A percentile compares a stretch with the other conserved stretches of the same genome.
phyloP scores from a whole-genome alignment of 202 grass and related monocot species.

The Zizania palustris region DNA sequence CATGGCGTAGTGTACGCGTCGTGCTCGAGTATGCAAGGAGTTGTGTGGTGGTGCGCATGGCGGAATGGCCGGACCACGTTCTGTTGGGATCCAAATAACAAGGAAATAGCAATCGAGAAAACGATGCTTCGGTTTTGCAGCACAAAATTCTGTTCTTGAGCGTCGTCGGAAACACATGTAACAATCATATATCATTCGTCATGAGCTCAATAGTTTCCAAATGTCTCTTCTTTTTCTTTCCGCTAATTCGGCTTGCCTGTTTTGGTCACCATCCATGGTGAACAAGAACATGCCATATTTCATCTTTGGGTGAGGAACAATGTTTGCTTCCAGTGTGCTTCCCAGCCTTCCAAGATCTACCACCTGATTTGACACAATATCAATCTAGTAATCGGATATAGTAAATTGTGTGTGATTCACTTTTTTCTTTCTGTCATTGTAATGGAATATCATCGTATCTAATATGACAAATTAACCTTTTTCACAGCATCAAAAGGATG shows the following conservation, averaged over 20 bases:
- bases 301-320: not conserved
- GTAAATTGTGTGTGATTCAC: not conserved
- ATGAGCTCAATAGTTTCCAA: not conserved
- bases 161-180: not conserved
- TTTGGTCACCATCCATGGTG: not conserved
- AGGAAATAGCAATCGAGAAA: too few species aligned
- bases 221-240: too few species aligned
- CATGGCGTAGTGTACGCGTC: too few species aligned
- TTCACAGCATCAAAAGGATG: not conserved
- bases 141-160: too few species aligned
- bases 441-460: constrained; percentile 26
- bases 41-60: too few species aligned
- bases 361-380: not conserved
- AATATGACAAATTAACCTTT: constrained; percentile 38
- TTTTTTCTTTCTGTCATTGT: not conserved
- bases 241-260: not conserved
- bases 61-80: too few species aligned
- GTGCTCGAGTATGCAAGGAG: too few species aligned
- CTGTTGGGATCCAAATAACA: too few species aligned
- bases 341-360: too few species aligned
- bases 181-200: not conserved
- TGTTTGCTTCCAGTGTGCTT: too few species aligned
- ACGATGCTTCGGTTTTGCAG: too few species aligned
- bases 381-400: not conserved
- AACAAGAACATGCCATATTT: not conserved